Evolutionary conservation across 257 asterid species (phyloP), one percentile per base, ranked within the genome.

Genomic region (Scutellaria galericulata): DNA sequence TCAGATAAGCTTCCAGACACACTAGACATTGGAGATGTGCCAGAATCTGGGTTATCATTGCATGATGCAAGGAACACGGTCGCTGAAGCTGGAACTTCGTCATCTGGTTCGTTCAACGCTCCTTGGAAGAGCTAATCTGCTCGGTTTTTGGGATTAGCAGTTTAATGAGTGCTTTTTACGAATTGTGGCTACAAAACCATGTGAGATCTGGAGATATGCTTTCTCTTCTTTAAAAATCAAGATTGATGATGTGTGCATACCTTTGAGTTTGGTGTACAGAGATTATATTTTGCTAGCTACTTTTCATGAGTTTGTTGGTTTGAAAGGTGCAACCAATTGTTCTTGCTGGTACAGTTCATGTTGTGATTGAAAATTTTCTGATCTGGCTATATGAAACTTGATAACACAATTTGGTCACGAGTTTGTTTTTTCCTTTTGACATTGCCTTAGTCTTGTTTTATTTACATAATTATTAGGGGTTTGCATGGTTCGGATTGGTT

Each of bases 21-120:
- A 45, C 78, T 90, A 78, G 95, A 93, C 86, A 90, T 93, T 18
- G 97, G 96, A 12, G 98, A 93, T 27, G 95, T 88, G 78, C 83
- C 95, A 9, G 97, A 87, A 66, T 57, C 82, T 3, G 82, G 64
- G 68, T 31, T 4, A 31, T 31, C 37, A 31, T 31, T 4, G 5
- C 37, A 4, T 2, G 79, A 76, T 61, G 75, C 70, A 61, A 79
- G 79, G 86, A 68, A 72, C n/a, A 70, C 71, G 24, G 67, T 22
- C 7, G 74, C 55, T 13, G 88, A 81, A 77, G 71, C 73, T 11
- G 85, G 84, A 72, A 81, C 88, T 71, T 86, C 96, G 5, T 72
- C 94, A 64, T 88, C 92, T 37, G 79, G 83, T 71, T 55, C 86
- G 7, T 79, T 89, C 50, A 75, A 77, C 76, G 18, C 44, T 42